Evolutionary conservation across 2,329 filamentous ascomycete species (phyloP).

Genomic region (Ceratocystis harringtonii): DNA sequence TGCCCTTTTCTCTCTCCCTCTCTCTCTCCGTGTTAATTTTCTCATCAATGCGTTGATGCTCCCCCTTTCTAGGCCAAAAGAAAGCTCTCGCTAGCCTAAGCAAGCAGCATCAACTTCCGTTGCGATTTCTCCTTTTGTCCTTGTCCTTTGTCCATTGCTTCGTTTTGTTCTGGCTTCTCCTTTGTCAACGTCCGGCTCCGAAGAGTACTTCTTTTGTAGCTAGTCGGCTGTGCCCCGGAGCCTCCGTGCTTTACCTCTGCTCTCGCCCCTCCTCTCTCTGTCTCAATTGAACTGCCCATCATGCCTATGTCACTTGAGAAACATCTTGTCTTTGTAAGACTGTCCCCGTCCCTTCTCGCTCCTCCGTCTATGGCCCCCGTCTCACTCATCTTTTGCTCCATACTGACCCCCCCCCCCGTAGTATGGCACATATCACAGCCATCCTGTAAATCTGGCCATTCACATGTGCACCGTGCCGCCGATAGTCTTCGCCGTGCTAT

Average conservation of each 20-base stretch:
- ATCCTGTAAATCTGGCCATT: constrained; percentile 61
- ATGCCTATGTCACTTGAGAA: constrained; percentile 67
- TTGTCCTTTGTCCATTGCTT: background rate
- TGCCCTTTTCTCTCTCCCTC: background rate
- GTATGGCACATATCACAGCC: constrained; percentile 76
- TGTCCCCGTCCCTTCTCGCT: background rate
- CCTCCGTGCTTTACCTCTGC: background rate
- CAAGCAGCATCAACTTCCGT: background rate
- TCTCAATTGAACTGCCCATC: constrained; percentile 16
- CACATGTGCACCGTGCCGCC: constrained; percentile 68
- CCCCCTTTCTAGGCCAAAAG: background rate
- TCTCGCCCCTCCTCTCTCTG: no score
- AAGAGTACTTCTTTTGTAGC: background rate
- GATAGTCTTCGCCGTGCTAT: constrained; percentile 55
- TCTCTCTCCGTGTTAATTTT: background rate
- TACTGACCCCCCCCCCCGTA: constrained; percentile 24
- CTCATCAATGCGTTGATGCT: background rate
- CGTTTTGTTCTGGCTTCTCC: background rate
- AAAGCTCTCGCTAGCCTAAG: no score
- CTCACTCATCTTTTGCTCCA: background rate
- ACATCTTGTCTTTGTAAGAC: constrained; percentile 64
- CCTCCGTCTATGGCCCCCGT: background rate
- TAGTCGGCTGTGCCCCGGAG: background rate
- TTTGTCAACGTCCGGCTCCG: no score
- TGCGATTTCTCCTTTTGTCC: background rate